These are phyloP conservation scores for Coemansia sp. DNA, from an alignment of 192 early-diverging fungal species.

Conservation along the genomic window DNA sequence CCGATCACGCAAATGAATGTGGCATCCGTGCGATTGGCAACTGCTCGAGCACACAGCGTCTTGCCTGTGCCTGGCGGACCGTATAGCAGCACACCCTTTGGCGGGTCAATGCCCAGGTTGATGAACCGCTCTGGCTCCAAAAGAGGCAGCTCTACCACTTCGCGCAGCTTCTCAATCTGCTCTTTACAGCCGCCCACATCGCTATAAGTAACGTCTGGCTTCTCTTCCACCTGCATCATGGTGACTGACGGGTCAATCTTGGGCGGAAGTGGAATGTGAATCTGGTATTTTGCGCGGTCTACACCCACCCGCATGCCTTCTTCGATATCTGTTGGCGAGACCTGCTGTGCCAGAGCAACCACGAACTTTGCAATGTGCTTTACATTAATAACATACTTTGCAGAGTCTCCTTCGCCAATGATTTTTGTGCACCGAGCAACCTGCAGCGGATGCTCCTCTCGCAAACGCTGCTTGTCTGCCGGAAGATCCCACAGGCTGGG, in stretches of 20 bases:
- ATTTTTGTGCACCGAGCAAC: constrained; percentile 99
- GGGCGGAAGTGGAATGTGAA: constrained; percentile 97
- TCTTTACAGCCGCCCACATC: constrained; percentile 99
- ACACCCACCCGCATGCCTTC: constrained; percentile 99
- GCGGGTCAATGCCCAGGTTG: constrained; percentile 97
- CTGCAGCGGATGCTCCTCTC: constrained; percentile 83
- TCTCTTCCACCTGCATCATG: constrained; percentile 99
- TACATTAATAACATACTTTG: constrained; percentile 98
- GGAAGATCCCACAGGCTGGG: constrained; percentile 99
- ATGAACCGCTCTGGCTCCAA: constrained; percentile 96
- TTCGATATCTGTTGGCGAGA: constrained; percentile 98
- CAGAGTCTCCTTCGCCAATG: constrained; percentile 85
- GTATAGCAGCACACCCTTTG: constrained; percentile 97
- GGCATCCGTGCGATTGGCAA: constrained; percentile 98
- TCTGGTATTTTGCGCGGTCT: constrained; percentile 98
- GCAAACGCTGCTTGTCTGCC: constrained; percentile 96
- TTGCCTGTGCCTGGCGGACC: constrained; percentile 97
- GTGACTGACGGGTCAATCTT: constrained; percentile 98
- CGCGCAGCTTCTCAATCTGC: constrained; percentile 98
- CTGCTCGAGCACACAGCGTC: constrained; percentile 95
- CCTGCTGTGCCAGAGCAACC: constrained; percentile 91
- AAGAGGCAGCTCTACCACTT: constrained; percentile 97
- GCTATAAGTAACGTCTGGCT: constrained; percentile 99
- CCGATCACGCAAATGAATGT: constrained; percentile 99
- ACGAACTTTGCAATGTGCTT: constrained; percentile 99